Base-by-base conservation (phyloP, 305 asterid genomes). In the Ajuga reptans region DNA sequence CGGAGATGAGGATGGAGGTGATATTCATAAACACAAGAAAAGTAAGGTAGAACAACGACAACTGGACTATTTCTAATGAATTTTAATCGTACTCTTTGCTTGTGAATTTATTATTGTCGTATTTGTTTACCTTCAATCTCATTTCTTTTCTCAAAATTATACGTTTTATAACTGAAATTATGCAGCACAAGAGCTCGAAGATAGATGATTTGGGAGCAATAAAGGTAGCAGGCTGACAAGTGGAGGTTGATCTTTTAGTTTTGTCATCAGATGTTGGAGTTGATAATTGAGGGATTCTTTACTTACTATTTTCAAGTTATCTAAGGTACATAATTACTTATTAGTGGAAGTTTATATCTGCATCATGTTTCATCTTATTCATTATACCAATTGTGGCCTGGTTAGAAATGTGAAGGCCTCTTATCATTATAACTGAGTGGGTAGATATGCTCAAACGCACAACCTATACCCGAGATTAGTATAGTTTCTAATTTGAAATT, bases 161-260 rank as follows among this genome's bases (percentile, higher is more conserved):
- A 45, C 72, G 75, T 67, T 80, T 79, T 68, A 80, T 69, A 43
- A 63, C 70, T 85, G 73, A 71, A 78, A 82, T 67, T 58, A 42
- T 78, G 87, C 96, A 90, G 97, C 97, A 88, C 78, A 90, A 86
- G 86, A 88, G 92, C 89, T 84, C 94, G 81, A 92, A 84, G 87
- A 84, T 90, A 61, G 97, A 88, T 52, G 97, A 90, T 78, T 78
- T 86, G 84, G 89, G 96, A 69, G 91, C 89, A 69, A 83, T 92
- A 73, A 88, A 76, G 86, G 94, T 84, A 74, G 93, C 92, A 75
- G 89, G 96, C 81, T 88, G 87, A 85, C 72, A 82, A 74, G 73
- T 76, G 75, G 85, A 61, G 75, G 71, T 68, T 78, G 86, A 62
- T 83, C 73, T 78, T 78, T 72, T 77, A 79, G 65, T 80, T 84